phyloP scores from a whole-genome alignment of 371 early-diverging fungal genomes.

The Mucor circinelloides region DNA sequence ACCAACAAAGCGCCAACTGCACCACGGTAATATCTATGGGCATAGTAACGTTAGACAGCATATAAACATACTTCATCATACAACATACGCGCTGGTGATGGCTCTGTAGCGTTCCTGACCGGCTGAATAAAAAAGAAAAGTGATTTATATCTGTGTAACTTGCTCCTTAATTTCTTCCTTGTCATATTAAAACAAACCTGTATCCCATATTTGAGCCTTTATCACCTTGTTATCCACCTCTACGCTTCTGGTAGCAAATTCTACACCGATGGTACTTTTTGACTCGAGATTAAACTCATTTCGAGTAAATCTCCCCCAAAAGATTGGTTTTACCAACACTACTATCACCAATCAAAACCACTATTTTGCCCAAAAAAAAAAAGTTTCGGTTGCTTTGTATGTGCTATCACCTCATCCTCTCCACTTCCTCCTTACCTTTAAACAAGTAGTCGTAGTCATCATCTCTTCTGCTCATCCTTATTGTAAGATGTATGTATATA shows the following conservation, averaged over 20 bases:
- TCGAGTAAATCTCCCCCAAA: conserved; percentile 95
- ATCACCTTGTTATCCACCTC: conserved; percentile 96
- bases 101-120: conserved; percentile 92
- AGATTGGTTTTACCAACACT: conserved; percentile 99
- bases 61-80: conserved; percentile 12
- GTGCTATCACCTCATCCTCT: not conserved
- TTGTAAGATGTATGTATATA: not conserved
- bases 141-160: conserved; percentile 8
- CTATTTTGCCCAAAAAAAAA: conserved; percentile 52
- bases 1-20: conserved; percentile 99
- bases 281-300: conserved; percentile 98
- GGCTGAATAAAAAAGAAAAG: conserved; percentile 48
- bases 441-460: conserved; percentile 32
- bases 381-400: conserved; percentile 7
- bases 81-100: conserved; percentile 88
- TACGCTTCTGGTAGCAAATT: conserved; percentile 98
- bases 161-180: not conserved
- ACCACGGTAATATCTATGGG: conserved; percentile 96
- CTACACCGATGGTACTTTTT: conserved; percentile 99
- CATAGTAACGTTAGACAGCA: not conserved
- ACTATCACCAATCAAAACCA: conserved; percentile 99
- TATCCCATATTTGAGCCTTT: conserved; percentile 99
- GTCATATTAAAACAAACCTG: conserved; percentile 44
- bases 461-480: conserved; percentile 18
- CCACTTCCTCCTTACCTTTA: conserved; percentile 18